Evolutionary conservation across 2,329 filamentous ascomycete genomes (phyloP), one percentile per base, ranked within the genome.

Genomic region (Pezicula neosporulosa): DNA sequence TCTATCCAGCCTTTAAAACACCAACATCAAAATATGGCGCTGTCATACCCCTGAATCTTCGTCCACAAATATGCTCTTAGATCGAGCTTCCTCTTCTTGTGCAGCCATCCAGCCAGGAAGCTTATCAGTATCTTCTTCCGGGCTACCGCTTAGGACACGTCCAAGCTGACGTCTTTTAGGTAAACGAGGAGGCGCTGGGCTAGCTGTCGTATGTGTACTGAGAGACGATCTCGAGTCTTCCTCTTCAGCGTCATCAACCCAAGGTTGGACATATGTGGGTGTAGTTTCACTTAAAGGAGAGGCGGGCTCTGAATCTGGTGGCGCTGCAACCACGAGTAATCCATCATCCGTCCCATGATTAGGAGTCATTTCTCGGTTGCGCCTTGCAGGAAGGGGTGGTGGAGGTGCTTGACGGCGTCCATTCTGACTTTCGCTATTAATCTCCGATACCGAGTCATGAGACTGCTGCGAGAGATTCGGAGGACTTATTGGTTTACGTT

Each of bases 271-370:
- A 48, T 63, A 66, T 13, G 46, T 33, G 33, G 60, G 59, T 28
- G 54, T 19, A 38, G 70, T 66, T 18, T 75, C 76, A 7, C 62
- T 66, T 6, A 70, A 58, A 1, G 81, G 81, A 5, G 78, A 80
- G 2, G 71, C 70, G 2, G 81, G 80, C 53, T 81, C 77, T 4
- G 83, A 87, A 54, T 87, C 83, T 1, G 83, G 82, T 1, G 85
- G 85, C 1, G 84, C 85, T 52, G 81, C 79, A 12, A 89, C 83
- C 15, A 89, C 79, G 4, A 89, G 72, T 38, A 89, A 66, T 8
- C 72, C 74, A 52, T 85, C 79, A 6, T 76, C 75, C 1, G 63
- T 64, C 7, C 67, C 62, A 24, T 63, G 64, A 9, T 71, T 68
- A 6, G 63, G 59, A 10, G 69, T 65, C 13, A 73, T 63, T 6